Evolutionary conservation across 768 basidiomycete genomes (phyloP), one percentile per base, ranked within the genome.

Genomic region (Suillus weaverae): DNA sequence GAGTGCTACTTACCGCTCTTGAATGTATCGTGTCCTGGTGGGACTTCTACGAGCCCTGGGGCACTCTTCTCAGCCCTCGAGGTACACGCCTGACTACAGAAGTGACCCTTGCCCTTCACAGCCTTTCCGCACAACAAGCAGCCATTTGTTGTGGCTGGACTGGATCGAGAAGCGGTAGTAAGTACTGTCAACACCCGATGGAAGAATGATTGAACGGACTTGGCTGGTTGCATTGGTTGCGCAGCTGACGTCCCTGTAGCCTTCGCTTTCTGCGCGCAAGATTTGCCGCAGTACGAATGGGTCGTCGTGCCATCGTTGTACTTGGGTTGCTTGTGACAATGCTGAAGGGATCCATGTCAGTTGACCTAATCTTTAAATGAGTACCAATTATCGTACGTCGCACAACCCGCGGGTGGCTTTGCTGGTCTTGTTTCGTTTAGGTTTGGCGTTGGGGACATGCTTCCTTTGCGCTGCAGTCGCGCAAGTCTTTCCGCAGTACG

Each of bases 211-310:
- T 60, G 22, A 70, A 76, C 75, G 66, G 71, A 76, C 75, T 76
- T 76, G 68, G 75, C 66, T 72, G 70, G 67, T 35, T 61, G 38
- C 13, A 38, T 61, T 54, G 73, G 64, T 51, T 55, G 39, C 33
- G 64, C 53, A 18, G 72, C 66, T 63, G 70, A 68, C 43, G n/a
- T 41, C 44, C 75, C 70, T 60, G 57, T 38, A 14, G 67, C 72
- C 62, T 71, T 75, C 5, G 83, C 80, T 60, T 79, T 82, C 69
- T 81, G 81, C 4, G 87, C 86, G 68, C 88, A 89, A 11, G 85
- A 81, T 69, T 86, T 89, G 70, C 86, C 77, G 69, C 88, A 89
- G 71, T 82, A 90, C 16, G 85, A 81, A 73, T 89, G 88, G 2
- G 81, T 83, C 60, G 81, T 82, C 10, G 80, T 81, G 18, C 85